Conservation (phyloP, 2,329 filamentous ascomycete genomes). For the Fusarium anthophilum region DNA sequence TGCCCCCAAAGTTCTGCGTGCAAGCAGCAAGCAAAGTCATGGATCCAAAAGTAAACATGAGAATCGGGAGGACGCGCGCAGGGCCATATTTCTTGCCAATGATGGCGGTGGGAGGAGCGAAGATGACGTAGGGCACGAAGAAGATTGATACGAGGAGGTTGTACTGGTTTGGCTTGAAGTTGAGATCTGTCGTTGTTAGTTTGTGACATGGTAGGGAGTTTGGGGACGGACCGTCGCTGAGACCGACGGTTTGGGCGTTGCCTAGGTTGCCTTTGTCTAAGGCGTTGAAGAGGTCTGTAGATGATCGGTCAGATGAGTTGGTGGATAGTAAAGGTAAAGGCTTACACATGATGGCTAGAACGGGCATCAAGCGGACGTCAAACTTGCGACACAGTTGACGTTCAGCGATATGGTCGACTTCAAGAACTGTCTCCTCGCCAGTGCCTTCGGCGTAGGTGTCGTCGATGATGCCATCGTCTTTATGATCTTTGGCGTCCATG, state of each 20-base stretch:
- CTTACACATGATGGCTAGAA: conserved; percentile 15
- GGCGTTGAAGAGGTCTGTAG: conserved; percentile 1
- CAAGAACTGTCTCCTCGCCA: background rate
- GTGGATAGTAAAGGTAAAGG: rapidly evolving
- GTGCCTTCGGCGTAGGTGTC: background rate
- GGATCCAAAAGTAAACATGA: conserved; percentile 9
- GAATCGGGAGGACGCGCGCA: background rate
- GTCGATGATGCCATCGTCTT: background rate
- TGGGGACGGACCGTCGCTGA: background rate
- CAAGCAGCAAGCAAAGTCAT: conserved; percentile 10
- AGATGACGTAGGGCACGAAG: conserved; percentile 15
- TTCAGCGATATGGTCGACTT: conserved; percentile 8
- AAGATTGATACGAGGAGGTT: conserved; percentile 19
- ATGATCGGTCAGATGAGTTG: background rate
- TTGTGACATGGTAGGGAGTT: rapidly evolving
- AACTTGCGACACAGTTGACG: conserved; percentile 16
- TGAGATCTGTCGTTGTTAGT: background rate
- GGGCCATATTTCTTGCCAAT: conserved; percentile 5
- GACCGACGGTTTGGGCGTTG: conserved; percentile 7
- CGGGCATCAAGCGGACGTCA: background rate
- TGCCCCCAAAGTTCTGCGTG: conserved; percentile 5
- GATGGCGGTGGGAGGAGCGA: conserved; percentile 3
- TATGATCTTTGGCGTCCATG: conserved; percentile 7
- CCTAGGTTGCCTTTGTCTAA: conserved; percentile 13
- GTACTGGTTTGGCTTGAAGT: conserved; percentile 9